Evolutionary conservation across 192 early-diverging fungal genomes (phyloP).

Genomic region (Mortierella alpina): DNA sequence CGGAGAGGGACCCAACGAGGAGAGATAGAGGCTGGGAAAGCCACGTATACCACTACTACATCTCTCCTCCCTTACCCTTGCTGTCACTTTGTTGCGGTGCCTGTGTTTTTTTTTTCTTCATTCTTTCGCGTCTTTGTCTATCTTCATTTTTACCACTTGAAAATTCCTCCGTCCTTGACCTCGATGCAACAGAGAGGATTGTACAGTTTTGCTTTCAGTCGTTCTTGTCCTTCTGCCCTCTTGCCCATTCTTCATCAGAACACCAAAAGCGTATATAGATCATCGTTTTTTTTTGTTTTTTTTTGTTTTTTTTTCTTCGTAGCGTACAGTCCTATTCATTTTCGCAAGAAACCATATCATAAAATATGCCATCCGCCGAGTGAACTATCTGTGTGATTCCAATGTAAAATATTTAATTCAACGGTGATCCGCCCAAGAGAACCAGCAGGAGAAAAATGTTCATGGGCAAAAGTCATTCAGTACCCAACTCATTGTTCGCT

Average conservation of each 20-base stretch:
- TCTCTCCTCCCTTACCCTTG: background rate
- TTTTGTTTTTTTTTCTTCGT: too few relatives aligned
- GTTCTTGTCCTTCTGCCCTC: background rate
- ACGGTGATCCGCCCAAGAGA: too few relatives aligned
- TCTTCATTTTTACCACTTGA: background rate
- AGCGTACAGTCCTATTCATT: too few relatives aligned
- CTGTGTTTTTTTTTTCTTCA: background rate
- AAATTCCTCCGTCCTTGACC: background rate
- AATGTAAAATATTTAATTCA: background rate
- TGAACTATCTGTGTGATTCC: too few relatives aligned
- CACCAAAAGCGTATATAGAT: too few relatives aligned
- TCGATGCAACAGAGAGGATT: background rate
- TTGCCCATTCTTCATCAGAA: background rate
- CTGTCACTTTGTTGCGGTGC: too few relatives aligned
- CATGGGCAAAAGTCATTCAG: background rate
- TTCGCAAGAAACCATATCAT: too few relatives aligned
- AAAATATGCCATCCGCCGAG: too few relatives aligned
- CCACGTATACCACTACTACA: background rate
- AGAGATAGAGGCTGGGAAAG: too few relatives aligned
- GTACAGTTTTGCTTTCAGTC: slow-evolving; percentile 9
- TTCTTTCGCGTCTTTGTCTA: background rate
- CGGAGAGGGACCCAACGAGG: too few relatives aligned
- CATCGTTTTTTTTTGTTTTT: too few relatives aligned
- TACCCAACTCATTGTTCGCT: background rate
- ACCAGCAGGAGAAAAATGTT: background rate